These are phyloP conservation scores for Fusarium algeriense DNA, from an alignment of 2,329 filamentous ascomycete species.

Conservation along the genomic window DNA sequence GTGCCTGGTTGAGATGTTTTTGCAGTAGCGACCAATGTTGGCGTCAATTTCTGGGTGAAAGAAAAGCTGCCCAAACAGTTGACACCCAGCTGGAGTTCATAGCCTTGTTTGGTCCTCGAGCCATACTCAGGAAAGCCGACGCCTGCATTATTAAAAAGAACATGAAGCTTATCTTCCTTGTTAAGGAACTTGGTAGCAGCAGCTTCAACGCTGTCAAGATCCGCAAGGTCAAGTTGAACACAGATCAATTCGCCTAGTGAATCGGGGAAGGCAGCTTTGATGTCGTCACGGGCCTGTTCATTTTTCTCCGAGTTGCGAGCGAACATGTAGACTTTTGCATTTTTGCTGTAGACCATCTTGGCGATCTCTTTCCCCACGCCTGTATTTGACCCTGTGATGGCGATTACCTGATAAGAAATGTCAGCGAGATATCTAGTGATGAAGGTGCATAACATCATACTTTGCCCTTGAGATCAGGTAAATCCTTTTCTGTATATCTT, in stretches of 20 bases:
- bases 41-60: constrained; percentile 55
- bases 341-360: constrained; percentile 65
- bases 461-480: constrained; percentile 65
- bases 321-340: constrained; percentile 67
- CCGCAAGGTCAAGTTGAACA: constrained; percentile 57
- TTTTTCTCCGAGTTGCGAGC: constrained; percentile 58
- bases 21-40: constrained; percentile 51
- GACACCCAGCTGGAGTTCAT: constrained; percentile 58
- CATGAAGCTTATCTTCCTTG: constrained; percentile 49
- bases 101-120: constrained; percentile 53
- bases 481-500: constrained; percentile 64
- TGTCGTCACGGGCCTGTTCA: constrained; percentile 56
- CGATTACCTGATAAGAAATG: constrained; percentile 55
- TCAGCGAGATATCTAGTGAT: background rate
- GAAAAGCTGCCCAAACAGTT: constrained; percentile 58
- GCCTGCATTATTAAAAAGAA: constrained; percentile 59
- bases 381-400: constrained; percentile 59
- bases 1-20: constrained; percentile 42
- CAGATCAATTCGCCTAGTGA: constrained; percentile 56
- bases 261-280: constrained; percentile 52
- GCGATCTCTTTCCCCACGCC: constrained; percentile 64
- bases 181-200: constrained; percentile 43
- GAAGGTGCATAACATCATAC: constrained; percentile 56
- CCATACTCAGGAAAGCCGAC: constrained; percentile 55
- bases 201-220: constrained; percentile 49